These are phyloP conservation scores for Lentinus polychrous DNA, from an alignment of 1,284 basidiomycete species.

Conservation along the genomic window DNA sequence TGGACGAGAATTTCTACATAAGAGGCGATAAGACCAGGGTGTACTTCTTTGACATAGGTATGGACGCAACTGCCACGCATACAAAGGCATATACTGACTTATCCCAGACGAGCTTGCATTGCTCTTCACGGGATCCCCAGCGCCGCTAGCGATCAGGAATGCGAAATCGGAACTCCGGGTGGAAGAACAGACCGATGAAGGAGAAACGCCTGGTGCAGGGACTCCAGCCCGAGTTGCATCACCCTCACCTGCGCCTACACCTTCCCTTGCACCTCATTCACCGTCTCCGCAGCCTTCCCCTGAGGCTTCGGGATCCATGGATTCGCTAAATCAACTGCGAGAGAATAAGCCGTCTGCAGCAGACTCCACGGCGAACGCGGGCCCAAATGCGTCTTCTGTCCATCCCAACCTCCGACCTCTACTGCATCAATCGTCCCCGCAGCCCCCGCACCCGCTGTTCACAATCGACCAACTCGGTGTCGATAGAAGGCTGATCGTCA, in stretches of 20 bases:
- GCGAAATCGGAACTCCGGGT: slow-evolving; percentile 26
- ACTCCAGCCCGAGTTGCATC: slow-evolving; percentile 4
- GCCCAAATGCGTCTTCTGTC: slow-evolving; percentile 2
- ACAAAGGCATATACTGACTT: neutral
- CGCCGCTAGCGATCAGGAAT: slow-evolving; percentile 26
- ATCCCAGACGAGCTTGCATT: slow-evolving; percentile 67
- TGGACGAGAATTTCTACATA: slow-evolving; percentile 92
- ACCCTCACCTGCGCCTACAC: slow-evolving; percentile 1
- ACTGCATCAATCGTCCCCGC: neutral
- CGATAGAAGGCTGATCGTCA: slow-evolving; percentile 86
- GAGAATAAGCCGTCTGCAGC: neutral
- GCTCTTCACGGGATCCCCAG: slow-evolving; percentile 64
- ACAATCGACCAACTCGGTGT: slow-evolving; percentile 72
- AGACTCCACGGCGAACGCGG: neutral
- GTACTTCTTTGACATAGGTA: slow-evolving; percentile 88
- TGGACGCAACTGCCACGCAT: neutral
- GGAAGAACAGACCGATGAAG: slow-evolving; percentile 32
- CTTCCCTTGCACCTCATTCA: neutral
- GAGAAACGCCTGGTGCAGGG: slow-evolving; percentile 11
- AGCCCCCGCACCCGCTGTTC: slow-evolving; percentile 50
- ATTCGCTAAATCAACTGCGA: neutral
- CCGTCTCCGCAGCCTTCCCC: neutral
- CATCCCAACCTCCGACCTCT: slow-evolving; percentile 14
- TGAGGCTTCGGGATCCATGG: neutral
- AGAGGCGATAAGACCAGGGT: slow-evolving; percentile 95